Evolutionary conservation across 331 rosid species (phyloP).

Genomic region (Cydonia oblonga): DNA sequence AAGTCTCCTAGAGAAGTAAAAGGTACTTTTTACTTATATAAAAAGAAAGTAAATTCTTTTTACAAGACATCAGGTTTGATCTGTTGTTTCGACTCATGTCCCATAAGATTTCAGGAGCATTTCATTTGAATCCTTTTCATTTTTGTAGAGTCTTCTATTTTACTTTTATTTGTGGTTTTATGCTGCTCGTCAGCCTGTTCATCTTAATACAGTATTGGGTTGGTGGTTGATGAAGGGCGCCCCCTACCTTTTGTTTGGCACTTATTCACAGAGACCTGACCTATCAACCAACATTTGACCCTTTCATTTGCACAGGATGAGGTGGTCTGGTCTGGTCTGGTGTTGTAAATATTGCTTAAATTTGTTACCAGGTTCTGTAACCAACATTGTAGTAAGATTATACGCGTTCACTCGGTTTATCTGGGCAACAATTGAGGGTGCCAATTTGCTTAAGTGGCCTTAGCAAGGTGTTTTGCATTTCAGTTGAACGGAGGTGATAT

Average conservation of each 20-base stretch:
- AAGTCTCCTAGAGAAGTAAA: constrained; percentile 34
- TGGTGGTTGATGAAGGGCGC: neutral
- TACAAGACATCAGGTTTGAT: neutral
- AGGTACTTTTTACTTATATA: constrained; percentile 33
- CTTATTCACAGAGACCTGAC: neutral
- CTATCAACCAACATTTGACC: neutral
- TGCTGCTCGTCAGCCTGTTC: neutral
- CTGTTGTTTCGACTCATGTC: neutral
- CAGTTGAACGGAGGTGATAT: neutral
- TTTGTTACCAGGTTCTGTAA: neutral
- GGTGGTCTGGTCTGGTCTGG: neutral
- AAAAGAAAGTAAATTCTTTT: neutral
- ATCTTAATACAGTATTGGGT: neutral
- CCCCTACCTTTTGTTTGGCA: neutral
- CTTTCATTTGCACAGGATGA: neutral
- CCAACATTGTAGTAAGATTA: neutral
- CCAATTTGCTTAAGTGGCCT: neutral
- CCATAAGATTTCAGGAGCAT: neutral
- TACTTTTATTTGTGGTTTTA: no score
- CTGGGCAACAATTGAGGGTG: neutral
- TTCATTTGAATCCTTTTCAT: neutral
- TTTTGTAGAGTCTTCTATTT: no score
- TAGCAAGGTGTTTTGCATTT: neutral
- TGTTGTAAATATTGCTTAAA: neutral
- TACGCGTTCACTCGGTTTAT: neutral